Conservation (phyloP, 345 rosid species). For the Aurinia saxatilis region DNA sequence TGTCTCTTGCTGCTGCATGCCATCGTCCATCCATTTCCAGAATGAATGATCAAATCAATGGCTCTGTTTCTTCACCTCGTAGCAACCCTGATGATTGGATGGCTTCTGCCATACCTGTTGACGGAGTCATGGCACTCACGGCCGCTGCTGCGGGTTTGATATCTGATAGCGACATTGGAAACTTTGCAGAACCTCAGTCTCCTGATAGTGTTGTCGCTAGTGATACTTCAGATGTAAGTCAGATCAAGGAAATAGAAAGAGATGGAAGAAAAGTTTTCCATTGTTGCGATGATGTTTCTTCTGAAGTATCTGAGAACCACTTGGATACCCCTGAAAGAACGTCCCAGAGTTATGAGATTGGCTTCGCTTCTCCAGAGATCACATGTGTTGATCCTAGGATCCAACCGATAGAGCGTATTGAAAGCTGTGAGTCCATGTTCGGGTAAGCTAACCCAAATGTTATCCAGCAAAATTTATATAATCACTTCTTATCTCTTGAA, state of each 20-base stretch:
- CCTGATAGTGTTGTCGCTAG: slow-evolving; percentile 58
- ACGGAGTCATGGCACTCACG: slow-evolving; percentile 59
- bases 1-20: slow-evolving; percentile 58
- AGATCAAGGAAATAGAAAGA: slow-evolving; percentile 50
- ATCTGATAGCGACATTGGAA: slow-evolving; percentile 53
- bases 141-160: slow-evolving; percentile 82
- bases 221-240: slow-evolving; percentile 67
- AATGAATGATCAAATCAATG: slow-evolving; percentile 33
- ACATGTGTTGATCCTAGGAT: slow-evolving; percentile 35
- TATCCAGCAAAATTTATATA: neutral
- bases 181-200: slow-evolving; percentile 47
- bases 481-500: neutral
- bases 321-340: slow-evolving; percentile 49
- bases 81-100: slow-evolving; percentile 53
- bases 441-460: slow-evolving; percentile 40
- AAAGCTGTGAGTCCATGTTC: slow-evolving; percentile 69
- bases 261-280: slow-evolving; percentile 42
- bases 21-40: slow-evolving; percentile 36
- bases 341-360: slow-evolving; percentile 44
- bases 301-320: slow-evolving; percentile 57
- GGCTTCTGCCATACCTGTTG: slow-evolving; percentile 75
- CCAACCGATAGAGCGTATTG: slow-evolving; percentile 45
- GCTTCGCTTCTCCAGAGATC: slow-evolving; percentile 61
- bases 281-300: slow-evolving; percentile 52
- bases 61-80: slow-evolving; percentile 32